Conservation (phyloP, 176 grass and related monocot species). For the Cenchrus americanus region DNA sequence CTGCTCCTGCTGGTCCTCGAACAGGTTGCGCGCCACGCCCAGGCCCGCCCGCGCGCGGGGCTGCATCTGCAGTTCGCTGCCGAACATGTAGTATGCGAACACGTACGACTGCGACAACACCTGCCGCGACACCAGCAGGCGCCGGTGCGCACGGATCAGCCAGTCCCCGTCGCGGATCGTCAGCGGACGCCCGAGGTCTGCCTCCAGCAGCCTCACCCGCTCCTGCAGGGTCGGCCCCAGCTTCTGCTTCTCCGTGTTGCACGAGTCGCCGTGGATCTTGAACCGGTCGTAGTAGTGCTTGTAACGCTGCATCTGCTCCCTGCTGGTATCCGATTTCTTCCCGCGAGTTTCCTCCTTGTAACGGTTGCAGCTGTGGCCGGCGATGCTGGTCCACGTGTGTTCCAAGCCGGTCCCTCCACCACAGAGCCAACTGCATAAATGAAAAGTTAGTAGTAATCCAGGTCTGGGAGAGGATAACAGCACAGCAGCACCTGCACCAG, state of each 20-base stretch:
- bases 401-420: slow-evolving; percentile 16
- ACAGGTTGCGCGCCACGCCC: slow-evolving; percentile 49
- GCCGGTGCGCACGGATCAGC: slow-evolving; percentile 42
- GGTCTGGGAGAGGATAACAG: not conserved
- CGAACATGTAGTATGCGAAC: slow-evolving; percentile 70
- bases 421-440: slow-evolving; percentile 47
- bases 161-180: slow-evolving; percentile 44
- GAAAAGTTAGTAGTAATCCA: not conserved
- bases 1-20: slow-evolving; percentile 71
- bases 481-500: too few relatives aligned
- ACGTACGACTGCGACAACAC: slow-evolving; percentile 53
- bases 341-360: slow-evolving; percentile 33
- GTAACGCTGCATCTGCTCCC: slow-evolving; percentile 45
- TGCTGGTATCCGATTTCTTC: slow-evolving; percentile 13
- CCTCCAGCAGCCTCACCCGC: slow-evolving; percentile 27
- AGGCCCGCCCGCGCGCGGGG: not conserved
- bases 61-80: slow-evolving; percentile 26
- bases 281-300: slow-evolving; percentile 61
- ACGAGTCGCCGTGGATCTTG: slow-evolving; percentile 51
- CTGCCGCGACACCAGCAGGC: slow-evolving; percentile 49
- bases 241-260: slow-evolving; percentile 35
- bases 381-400: slow-evolving; percentile 37
- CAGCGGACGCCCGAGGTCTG: not conserved
- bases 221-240: slow-evolving; percentile 17
- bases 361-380: slow-evolving; percentile 66